A percentile compares a stretch with the other conserved stretches of the same genome.
phyloP scores from a whole-genome alignment of 2,329 filamentous ascomycete genomes.

The Diplodia scrobiculata region DNA sequence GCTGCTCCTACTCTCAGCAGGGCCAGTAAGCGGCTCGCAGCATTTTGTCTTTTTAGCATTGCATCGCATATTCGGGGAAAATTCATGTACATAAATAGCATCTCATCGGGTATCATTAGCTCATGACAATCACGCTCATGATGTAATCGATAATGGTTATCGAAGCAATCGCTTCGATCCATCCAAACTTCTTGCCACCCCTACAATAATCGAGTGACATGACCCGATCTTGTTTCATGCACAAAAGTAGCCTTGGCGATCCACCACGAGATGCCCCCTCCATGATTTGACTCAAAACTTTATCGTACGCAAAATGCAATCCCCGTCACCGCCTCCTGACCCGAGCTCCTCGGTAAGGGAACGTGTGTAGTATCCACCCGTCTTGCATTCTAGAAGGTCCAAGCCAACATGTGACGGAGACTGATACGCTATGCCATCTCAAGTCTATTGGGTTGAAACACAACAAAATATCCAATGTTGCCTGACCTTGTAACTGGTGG shows the following conservation, averaged over 20 bases:
- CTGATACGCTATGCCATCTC: background rate
- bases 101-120: background rate
- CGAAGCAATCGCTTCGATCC: slow-evolving; percentile 3
- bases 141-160: slow-evolving; percentile 12
- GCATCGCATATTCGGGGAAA: slow-evolving; percentile 5
- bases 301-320: background rate
- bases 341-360: background rate
- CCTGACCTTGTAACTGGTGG: background rate
- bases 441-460: background rate
- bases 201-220: background rate
- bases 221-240: background rate
- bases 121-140: slow-evolving; percentile 7
- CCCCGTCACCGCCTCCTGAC: background rate
- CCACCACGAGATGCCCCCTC: background rate
- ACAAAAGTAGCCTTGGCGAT: background rate
- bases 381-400: background rate
- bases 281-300: background rate
- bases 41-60: slow-evolving; percentile 1
- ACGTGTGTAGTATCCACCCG: background rate
- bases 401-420: background rate
- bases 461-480: background rate
- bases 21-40: slow-evolving; percentile 1
- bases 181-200: background rate
- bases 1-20: slow-evolving; percentile 19
- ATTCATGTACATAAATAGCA: slow-evolving; percentile 13